Evolutionary conservation across 129 eudicot species (phyloP).

Genomic region (Ambrosia trifida): DNA sequence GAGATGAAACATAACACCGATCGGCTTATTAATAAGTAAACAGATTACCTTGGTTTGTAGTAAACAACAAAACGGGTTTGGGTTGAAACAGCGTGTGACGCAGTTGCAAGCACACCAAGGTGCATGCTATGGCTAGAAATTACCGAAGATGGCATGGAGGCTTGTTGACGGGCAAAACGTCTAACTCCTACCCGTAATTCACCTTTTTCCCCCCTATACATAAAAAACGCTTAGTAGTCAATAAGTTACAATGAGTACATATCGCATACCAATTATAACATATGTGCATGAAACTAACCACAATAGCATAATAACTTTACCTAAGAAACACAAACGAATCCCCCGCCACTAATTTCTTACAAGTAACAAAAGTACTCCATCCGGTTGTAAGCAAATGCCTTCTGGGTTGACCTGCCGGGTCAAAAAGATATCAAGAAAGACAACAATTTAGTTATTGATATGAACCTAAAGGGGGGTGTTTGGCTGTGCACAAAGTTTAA

Average conservation of each 20-base stretch:
- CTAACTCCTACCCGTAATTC: slow-evolving; percentile 92
- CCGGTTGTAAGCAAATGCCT: slow-evolving; percentile 95
- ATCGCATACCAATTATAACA: neutral
- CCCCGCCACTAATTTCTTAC: slow-evolving; percentile 89
- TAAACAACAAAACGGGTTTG: slow-evolving; percentile 78
- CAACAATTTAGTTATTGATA: neutral
- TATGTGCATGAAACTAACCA: slow-evolving; percentile 4
- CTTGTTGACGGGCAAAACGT: slow-evolving; percentile 69
- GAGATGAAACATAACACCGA: neutral
- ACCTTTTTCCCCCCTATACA: slow-evolving; percentile 68
- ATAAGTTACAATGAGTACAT: neutral
- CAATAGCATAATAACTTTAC: slow-evolving; percentile 37
- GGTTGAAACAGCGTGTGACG: slow-evolving; percentile 82
- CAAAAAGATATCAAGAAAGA: slow-evolving; percentile 19
- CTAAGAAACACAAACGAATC: slow-evolving; percentile 90
- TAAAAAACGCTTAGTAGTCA: slow-evolving; percentile 10
- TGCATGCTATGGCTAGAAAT: slow-evolving; percentile 98
- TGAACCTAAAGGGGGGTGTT: neutral
- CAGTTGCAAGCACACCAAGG: slow-evolving; percentile 95
- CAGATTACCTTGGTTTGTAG: slow-evolving; percentile 81
- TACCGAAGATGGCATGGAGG: slow-evolving; percentile 82
- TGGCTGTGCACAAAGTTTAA: neutral
- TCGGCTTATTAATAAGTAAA: neutral
- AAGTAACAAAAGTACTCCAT: slow-evolving; percentile 94
- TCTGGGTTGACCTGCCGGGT: slow-evolving; percentile 75